Conservation (phyloP, 2,329 filamentous ascomycete genomes). For the Hortaea sp. region DNA sequence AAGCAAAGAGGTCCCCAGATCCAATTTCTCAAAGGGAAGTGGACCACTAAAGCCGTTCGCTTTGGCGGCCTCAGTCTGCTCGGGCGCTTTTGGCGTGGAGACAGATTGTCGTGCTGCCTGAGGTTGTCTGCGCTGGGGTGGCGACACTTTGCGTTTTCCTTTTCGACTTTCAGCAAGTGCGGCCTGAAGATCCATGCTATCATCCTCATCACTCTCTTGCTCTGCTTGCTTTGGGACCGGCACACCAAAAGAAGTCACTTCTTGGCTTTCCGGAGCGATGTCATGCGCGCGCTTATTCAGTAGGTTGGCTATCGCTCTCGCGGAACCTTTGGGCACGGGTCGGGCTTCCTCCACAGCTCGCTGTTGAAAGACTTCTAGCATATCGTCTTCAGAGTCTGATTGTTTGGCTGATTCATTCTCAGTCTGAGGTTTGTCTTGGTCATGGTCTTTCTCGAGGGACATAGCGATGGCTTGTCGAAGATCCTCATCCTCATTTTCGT, state of each 20-base stretch:
- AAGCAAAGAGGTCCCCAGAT: slow-evolving; percentile 54
- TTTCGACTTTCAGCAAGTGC: slow-evolving; percentile 61
- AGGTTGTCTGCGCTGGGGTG: slow-evolving; percentile 6
- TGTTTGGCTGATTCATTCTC: slow-evolving; percentile 30
- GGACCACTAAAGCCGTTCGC: slow-evolving; percentile 60
- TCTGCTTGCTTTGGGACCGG: slow-evolving; percentile 20
- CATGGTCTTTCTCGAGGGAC: slow-evolving; percentile 55
- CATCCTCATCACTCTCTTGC: slow-evolving; percentile 52
- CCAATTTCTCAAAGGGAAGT: slow-evolving; percentile 74
- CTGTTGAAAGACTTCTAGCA: slow-evolving; percentile 38
- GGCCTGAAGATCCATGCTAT: slow-evolving; percentile 66
- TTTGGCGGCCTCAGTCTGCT: slow-evolving; percentile 30
- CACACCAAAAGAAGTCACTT: slow-evolving; percentile 22
- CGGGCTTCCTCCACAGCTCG: slow-evolving; percentile 31
- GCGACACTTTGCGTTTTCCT: slow-evolving; percentile 23
- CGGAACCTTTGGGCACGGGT: slow-evolving; percentile 36
- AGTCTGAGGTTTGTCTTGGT: slow-evolving; percentile 9
- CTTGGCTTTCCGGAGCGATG: slow-evolving; percentile 38
- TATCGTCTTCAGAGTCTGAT: slow-evolving; percentile 22
- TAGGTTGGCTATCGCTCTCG: slow-evolving; percentile 57
- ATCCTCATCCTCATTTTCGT: slow-evolving; percentile 59
- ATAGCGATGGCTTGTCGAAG: slow-evolving; percentile 73
- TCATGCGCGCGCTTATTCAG: slow-evolving; percentile 65
- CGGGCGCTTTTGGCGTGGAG: slow-evolving; percentile 26
- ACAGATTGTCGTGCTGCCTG: slow-evolving; percentile 14